These are phyloP conservation scores for Globisporangium solare DNA, from an alignment of 352 stramenopile species.

Conservation along the genomic window DNA sequence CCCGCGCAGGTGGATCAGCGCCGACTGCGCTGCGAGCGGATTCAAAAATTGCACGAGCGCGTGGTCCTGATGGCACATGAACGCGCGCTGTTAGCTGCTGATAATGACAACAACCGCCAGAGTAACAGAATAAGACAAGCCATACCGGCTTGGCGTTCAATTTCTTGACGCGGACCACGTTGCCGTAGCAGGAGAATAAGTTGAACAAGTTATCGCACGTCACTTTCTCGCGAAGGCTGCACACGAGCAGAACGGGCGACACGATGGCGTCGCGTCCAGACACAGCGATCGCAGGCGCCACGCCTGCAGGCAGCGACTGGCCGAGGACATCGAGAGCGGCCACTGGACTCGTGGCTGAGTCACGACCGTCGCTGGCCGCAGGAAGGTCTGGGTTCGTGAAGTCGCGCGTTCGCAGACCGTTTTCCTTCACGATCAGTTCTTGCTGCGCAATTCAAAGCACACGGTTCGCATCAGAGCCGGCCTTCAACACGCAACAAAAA, in stretches of 20 bases:
- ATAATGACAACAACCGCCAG: not conserved
- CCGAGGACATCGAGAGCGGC: slow-evolving; percentile 20
- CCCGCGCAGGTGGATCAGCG: slow-evolving; percentile 46
- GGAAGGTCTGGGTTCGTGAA: slow-evolving; percentile 42
- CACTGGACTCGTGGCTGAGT: not conserved
- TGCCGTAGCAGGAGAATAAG: slow-evolving; percentile 67
- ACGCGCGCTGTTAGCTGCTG: not conserved
- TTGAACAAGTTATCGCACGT: slow-evolving; percentile 67
- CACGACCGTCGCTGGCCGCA: slow-evolving; percentile 4
- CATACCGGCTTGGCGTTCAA: slow-evolving; percentile 38
- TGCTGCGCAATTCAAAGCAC: slow-evolving; percentile 18
- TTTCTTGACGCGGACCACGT: slow-evolving; percentile 59
- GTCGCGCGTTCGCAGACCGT: slow-evolving; percentile 42
- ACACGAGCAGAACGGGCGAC: slow-evolving; percentile 52
- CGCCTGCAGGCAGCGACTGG: slow-evolving; percentile 8
- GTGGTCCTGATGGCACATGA: slow-evolving; percentile 26
- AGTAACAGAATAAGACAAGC: no score
- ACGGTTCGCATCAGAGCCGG: not conserved
- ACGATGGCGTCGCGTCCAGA: slow-evolving; percentile 18
- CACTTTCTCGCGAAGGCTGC: slow-evolving; percentile 44
- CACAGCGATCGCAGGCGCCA: not conserved
- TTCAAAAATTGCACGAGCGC: slow-evolving; percentile 56
- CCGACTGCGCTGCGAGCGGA: slow-evolving; percentile 34
- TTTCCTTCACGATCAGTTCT: slow-evolving; percentile 64
- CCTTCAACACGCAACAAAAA: not conserved